Base-by-base conservation (phyloP, 1,139 yeast species). In the Kurtzmaniella quercitrusa region DNA sequence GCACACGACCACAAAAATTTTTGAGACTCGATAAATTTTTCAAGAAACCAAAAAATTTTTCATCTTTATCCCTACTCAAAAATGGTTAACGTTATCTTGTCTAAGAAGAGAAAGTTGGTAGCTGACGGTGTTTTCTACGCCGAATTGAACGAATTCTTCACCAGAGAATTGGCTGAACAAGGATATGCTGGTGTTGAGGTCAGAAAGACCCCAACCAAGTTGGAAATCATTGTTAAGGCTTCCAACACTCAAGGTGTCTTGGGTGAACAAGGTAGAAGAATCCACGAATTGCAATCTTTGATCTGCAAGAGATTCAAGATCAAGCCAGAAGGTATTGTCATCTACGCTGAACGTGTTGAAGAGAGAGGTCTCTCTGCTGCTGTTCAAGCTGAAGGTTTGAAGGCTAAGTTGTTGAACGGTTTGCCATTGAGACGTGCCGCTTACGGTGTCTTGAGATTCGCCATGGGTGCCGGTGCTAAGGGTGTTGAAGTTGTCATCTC, bases 71-170 rank as follows among this genome's bases (percentile, higher is more conserved):
- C 30, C 30, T n/a, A 26, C 30, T 17, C 14, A 15, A 60, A 50
- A 57, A 64, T 64, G 69, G 68, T 63, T 57, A 56, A 66, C 63
- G 78, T 81, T 66, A 76, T 80, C 69, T 81, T 84, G 68, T 84
- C 91, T 68, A 84, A 84, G 78, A 83, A 82, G 73, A 84, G 89
- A 83, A 84, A 84, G 84, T 78, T 84, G 65, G 97, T 91, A 75
- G 97, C 97, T 76, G 99, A 93, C 82, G 99, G 99, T 88, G 99
- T 93, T 68, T 88, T 93, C 84, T 93, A 85, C 95, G 99, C 99
- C 77, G 99, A 93, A 81, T 82, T 93, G 71, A 93, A 93, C 85
- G 98, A 93, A 82, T 93, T 93, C 94, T 94, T 93, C 88, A 88
- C 98, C 83, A 89, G 98, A 81, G 98, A 93, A 78, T 87, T 93